These are phyloP conservation scores for Orbilia blumenaviensis DNA, from an alignment of 2,329 filamentous ascomycete genomes.

Conservation along the genomic window DNA sequence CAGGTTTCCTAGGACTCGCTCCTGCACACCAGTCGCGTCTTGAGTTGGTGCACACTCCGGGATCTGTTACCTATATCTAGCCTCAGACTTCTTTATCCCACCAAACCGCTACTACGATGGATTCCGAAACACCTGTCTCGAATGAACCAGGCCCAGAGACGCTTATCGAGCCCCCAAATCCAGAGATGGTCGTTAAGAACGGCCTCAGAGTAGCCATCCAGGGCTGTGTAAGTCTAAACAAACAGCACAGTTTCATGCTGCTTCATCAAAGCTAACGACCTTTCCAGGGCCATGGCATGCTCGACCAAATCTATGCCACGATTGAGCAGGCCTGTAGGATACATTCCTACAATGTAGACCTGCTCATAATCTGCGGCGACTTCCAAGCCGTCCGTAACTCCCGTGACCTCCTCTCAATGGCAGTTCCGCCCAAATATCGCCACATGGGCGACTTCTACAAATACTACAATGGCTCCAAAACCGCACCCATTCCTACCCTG, in stretches of 20 bases:
- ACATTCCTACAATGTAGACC: conserved; percentile 70
- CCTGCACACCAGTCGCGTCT: no score
- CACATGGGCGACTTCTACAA: conserved; percentile 89
- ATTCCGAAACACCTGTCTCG: conserved; percentile 16
- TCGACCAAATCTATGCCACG: conserved; percentile 89
- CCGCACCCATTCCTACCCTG: conserved; percentile 86
- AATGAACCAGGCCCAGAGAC: conserved; percentile 4
- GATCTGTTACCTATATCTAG: not conserved
- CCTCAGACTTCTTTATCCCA: not conserved
- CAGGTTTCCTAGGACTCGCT: no score
- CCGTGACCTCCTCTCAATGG: conserved; percentile 85
- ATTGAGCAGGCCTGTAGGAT: conserved; percentile 73
- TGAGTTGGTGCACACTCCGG: not conserved
- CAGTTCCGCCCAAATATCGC: conserved; percentile 87
- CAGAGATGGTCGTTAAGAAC: conserved; percentile 55
- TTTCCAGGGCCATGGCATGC: conserved; percentile 82
- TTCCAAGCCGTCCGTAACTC: conserved; percentile 95
- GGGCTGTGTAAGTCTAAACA: conserved; percentile 82
- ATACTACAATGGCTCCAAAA: conserved; percentile 83
- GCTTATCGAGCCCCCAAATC: not conserved
- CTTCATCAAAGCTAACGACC: no score
- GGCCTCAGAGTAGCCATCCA: conserved; percentile 81
- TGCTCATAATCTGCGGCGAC: conserved; percentile 94
- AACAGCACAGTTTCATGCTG: no score
- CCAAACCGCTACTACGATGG: conserved; percentile 15